These are phyloP conservation scores for Lathyrus tuberosus DNA, from an alignment of 306 rosid species.

Conservation along the genomic window DNA sequence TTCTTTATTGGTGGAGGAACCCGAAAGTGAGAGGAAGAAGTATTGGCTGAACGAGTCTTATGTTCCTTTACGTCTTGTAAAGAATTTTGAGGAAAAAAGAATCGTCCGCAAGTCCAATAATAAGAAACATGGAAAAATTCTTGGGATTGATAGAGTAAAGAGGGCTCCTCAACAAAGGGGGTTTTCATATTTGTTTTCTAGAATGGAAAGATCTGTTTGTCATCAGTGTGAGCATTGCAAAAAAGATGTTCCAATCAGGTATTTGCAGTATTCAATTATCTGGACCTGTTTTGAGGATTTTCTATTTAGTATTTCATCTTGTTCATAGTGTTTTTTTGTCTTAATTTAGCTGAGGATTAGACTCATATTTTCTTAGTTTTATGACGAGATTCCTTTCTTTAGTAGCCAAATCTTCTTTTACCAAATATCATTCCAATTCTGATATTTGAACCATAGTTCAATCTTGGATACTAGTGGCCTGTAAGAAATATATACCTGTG, in stretches of 20 bases:
- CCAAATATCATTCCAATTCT: conserved; percentile 27
- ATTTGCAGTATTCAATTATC: conserved; percentile 27
- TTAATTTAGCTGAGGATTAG: conserved; percentile 11
- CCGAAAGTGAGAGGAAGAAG: conserved; percentile 78
- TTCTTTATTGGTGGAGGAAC: conserved; percentile 66
- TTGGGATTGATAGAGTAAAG: conserved; percentile 48
- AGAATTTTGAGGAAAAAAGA: conserved; percentile 92
- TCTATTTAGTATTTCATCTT: not conserved
- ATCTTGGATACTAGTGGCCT: conserved; percentile 8
- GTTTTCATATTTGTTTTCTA: conserved; percentile 81
- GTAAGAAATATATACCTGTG: conserved; percentile 7
- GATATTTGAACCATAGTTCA: conserved; percentile 11
- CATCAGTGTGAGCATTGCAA: conserved; percentile 83
- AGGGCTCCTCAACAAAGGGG: conserved; percentile 51
- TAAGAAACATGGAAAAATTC: conserved; percentile 53
- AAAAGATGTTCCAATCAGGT: conserved; percentile 85
- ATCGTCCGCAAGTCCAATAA: conserved; percentile 67
- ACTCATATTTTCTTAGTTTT: conserved; percentile 22
- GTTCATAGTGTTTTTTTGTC: not conserved
- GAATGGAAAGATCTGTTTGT: conserved; percentile 70
- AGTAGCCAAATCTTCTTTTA: conserved; percentile 11
- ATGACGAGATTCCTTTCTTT: conserved; percentile 3
- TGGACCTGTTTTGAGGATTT: conserved; percentile 30
- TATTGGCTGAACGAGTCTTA: conserved; percentile 84
- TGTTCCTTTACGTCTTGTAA: conserved; percentile 88